Conservation (phyloP, 805 yeast species). For the Saccharomycopsis oosterbeekiorum region DNA sequence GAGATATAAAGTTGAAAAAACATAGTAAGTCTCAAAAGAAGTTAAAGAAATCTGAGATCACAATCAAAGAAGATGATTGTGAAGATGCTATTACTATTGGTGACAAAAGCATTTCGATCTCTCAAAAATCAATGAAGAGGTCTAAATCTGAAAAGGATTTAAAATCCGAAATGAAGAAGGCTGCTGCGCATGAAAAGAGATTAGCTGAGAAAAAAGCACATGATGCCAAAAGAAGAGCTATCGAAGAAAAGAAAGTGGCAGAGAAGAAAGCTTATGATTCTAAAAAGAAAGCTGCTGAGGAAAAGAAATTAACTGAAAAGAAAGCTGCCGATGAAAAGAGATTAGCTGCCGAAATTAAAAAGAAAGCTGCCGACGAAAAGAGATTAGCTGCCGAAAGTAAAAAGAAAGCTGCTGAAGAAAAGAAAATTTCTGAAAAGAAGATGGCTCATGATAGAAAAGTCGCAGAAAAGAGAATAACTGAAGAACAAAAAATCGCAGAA, state of each 20-base stretch:
- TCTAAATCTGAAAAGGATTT: neutral
- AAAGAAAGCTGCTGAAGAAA: neutral
- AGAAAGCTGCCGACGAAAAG: neutral
- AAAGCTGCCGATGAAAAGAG: neutral
- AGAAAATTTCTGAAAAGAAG: conserved; percentile 1
- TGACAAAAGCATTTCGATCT: neutral
- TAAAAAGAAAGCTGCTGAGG: neutral
- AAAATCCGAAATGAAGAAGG: neutral
- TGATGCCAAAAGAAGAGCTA: neutral
- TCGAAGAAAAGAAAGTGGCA: conserved; percentile 1
- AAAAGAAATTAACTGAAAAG: conserved; percentile 1
- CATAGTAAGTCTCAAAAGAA: neutral
- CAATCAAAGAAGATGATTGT: neutral
- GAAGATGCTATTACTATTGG: neutral
- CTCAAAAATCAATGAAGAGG: neutral
- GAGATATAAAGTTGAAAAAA: conserved; percentile 1
- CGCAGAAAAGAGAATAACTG: neutral
- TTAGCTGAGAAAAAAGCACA: neutral
- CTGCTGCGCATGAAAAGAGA: neutral
- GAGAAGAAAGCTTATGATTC: conserved; percentile 5
- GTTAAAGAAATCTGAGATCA: neutral
- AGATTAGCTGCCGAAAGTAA: neutral
- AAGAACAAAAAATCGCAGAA: neutral
- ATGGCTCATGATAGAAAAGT: neutral
- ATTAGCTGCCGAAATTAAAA: neutral